Base-by-base conservation (phyloP, 1,284 basidiomycete species). In the Heterobasidion parviporum region DNA sequence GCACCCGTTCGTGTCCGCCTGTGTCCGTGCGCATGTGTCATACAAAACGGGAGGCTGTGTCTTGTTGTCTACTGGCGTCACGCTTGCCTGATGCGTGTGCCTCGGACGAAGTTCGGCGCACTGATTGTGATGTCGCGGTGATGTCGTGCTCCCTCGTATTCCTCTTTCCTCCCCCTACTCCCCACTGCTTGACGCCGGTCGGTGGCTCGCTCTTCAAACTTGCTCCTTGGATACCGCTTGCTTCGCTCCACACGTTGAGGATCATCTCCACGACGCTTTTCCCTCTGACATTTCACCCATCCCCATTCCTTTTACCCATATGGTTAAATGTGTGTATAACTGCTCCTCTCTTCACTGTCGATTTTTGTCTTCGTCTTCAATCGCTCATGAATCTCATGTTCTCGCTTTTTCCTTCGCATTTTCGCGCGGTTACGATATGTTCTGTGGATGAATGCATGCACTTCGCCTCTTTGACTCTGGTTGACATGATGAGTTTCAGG, bases 1-100 rank as follows among this genome's bases (percentile, higher is more conserved):
- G 80, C 20, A 70, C 77, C 77, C 56, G 58, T 73, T 26, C 26
- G 26, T 26, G 26, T 26, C 26, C 26, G 26, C 26, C 26, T 26
- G 26, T 26, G 26, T 26, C 26, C 26, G 26, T 26, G 26, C 26
- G 26, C 26, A 26, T 26, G 26, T 26, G 26, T 26, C 26, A 26
- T 26, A 26, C 26, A 26, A 26, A 26, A 26, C 26, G 26, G 26
- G 26, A 26, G 26, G 26, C 26, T 26, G 26, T 26, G 26, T 26
- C 26, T 26, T 26, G 26, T 26, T 5, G 26, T 26, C 26, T 26
- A 26, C 26, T 26, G 26, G 26, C 26, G 26, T 26, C 6, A 26
- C 26, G 26, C 26, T 26, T 26, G 26, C 26, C 26, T 26, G 26
- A 26, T 6, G 26, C 26, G 26, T 26, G 26, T 26, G 26, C 26